phyloP scores from a whole-genome alignment of 768 basidiomycete genomes.

The Psilocybe subaeruginosa region DNA sequence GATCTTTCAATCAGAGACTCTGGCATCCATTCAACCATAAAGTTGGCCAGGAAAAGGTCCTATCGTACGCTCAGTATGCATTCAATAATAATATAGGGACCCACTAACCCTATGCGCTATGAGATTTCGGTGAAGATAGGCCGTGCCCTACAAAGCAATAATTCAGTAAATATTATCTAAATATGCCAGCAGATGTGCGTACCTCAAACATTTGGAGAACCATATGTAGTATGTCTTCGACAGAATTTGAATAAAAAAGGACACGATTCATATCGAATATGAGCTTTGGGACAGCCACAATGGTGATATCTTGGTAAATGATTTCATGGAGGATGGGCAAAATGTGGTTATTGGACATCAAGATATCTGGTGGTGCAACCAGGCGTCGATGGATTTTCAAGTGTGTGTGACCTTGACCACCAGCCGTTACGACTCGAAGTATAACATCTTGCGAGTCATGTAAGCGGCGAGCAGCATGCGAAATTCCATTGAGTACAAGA shows the following conservation, averaged over 20 bases:
- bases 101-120: slow-evolving; percentile 10
- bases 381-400: background rate
- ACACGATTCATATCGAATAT: background rate
- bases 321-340: slow-evolving; percentile 4
- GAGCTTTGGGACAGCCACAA: slow-evolving; percentile 1
- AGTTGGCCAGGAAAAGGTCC: slow-evolving; percentile 13
- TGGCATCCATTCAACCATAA: slow-evolving; percentile 14
- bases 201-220: slow-evolving; percentile 14
- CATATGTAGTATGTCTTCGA: slow-evolving; percentile 13
- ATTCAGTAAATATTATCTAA: no score
- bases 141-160: background rate
- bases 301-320: background rate
- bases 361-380: background rate
- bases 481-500: background rate
- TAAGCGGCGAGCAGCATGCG: background rate
- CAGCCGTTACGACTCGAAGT: background rate
- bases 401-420: slow-evolving; percentile 1
- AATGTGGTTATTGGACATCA: slow-evolving; percentile 8
- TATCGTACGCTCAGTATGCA: background rate
- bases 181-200: background rate
- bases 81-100: background rate
- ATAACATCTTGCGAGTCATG: background rate
- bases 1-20: background rate
- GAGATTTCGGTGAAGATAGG: slow-evolving; percentile 3
- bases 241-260: background rate